A percentile compares a stretch with the other conserved stretches of the same genome.
phyloP scores from a whole-genome alignment of 1,284 basidiomycete species.

The Ustilago lituana region DNA sequence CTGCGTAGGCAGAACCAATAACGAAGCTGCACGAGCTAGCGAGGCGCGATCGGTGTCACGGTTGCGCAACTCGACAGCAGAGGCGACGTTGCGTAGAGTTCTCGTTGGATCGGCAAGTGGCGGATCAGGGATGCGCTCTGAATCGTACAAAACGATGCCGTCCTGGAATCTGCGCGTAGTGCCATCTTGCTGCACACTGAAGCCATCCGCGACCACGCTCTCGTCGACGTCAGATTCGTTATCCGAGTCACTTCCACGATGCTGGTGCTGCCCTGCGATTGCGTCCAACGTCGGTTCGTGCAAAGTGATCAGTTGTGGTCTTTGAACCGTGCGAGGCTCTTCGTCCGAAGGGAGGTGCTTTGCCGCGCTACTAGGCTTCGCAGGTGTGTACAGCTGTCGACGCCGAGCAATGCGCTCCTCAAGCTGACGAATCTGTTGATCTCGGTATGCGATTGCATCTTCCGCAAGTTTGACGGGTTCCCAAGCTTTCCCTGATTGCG shows the following conservation, averaged over 20 bases:
- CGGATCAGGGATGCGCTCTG: conserved; percentile 32
- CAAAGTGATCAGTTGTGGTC: conserved; percentile 42
- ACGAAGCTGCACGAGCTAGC: conserved; percentile 18
- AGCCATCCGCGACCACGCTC: background rate
- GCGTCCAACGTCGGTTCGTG: conserved; percentile 42
- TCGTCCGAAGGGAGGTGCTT: background rate
- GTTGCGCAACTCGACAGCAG: conserved; percentile 39
- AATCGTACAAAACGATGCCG: conserved; percentile 48
- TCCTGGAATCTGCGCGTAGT: conserved; percentile 39
- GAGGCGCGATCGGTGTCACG: conserved; percentile 16
- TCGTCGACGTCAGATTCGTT: conserved; percentile 23
- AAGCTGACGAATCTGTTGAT: conserved; percentile 41
- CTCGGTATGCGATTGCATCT: conserved; percentile 32
- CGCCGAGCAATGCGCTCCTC: conserved; percentile 37
- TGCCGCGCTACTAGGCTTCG: conserved; percentile 1
- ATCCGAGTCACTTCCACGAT: background rate
- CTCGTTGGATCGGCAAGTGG: conserved; percentile 25
- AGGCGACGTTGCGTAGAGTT: conserved; percentile 32
- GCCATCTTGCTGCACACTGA: conserved; percentile 9
- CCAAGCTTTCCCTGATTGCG: conserved; percentile 1
- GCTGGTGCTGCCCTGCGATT: conserved; percentile 4
- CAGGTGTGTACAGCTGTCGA: conserved; percentile 23
- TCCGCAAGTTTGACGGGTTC: conserved; percentile 14
- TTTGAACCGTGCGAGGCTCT: conserved; percentile 20
- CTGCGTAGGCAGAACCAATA: conserved; percentile 38